These are phyloP conservation scores for Mucor piriformis DNA, from an alignment of 371 early-diverging fungal species.

Conservation along the genomic window DNA sequence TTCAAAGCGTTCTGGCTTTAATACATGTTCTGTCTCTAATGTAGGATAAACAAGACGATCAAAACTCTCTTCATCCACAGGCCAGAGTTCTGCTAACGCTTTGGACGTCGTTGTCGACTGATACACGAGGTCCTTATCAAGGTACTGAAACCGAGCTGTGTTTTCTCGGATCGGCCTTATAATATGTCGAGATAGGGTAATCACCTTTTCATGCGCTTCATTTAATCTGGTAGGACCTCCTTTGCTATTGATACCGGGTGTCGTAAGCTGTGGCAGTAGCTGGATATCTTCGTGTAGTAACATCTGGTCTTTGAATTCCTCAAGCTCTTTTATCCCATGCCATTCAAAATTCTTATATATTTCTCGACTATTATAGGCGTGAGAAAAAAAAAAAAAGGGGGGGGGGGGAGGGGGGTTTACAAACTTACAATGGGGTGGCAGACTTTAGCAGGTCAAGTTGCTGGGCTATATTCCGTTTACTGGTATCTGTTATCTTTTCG, in stretches of 20 bases:
- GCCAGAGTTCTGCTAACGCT: constrained; percentile 5
- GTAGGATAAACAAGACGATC: neutral
- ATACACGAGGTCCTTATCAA: neutral
- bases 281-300: constrained; percentile 11
- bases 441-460: too few relatives aligned
- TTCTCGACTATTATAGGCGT: neutral
- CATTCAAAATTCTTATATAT: too few relatives aligned
- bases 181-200: neutral
- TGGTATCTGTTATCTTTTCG: neutral
- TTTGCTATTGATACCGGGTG: constrained; percentile 1
- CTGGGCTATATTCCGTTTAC: too few relatives aligned
- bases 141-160: constrained; percentile 4
- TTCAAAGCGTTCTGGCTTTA: constrained; percentile 2
- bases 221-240: constrained; percentile 3
- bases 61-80: neutral
- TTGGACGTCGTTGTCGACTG: constrained; percentile 15
- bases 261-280: neutral
- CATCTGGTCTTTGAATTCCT: constrained; percentile 7
- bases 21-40: neutral
- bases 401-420: too few relatives aligned
- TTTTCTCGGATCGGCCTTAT: neutral
- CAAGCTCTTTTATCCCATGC: too few relatives aligned
- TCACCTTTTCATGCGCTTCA: constrained; percentile 16
- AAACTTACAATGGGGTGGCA: too few relatives aligned
- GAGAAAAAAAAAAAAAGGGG: neutral